Evolutionary conservation across 2,329 filamentous ascomycete genomes (phyloP).

Genomic region (Endothia cerciana): DNA sequence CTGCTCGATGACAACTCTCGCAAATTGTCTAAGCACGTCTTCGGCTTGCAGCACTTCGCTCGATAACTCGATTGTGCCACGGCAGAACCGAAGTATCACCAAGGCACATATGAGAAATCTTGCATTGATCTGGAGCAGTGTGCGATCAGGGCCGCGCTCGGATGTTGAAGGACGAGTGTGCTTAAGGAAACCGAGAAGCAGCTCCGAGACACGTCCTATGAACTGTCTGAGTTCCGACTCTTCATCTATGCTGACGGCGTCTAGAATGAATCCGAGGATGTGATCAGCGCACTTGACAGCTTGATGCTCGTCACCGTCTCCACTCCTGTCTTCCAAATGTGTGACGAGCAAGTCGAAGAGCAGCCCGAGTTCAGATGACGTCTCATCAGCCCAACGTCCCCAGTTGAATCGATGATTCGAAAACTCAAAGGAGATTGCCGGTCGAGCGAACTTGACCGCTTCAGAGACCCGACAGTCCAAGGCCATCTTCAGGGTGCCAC

Average conservation of each 20-base stretch:
- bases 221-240: slow-evolving; percentile 46
- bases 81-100: slow-evolving; percentile 49
- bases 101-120: slow-evolving; percentile 44
- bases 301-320: slow-evolving; percentile 24
- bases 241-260: slow-evolving; percentile 45
- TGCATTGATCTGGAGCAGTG: slow-evolving; percentile 42
- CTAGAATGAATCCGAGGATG: slow-evolving; percentile 51
- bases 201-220: slow-evolving; percentile 47
- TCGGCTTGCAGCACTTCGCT: slow-evolving; percentile 51
- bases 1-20: slow-evolving; percentile 42
- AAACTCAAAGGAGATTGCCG: slow-evolving; percentile 48
- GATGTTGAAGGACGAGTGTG: slow-evolving; percentile 8
- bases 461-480: slow-evolving; percentile 33
- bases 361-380: slow-evolving; percentile 65
- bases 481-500: slow-evolving; percentile 51
- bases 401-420: slow-evolving; percentile 56
- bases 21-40: slow-evolving; percentile 49
- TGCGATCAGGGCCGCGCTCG: slow-evolving; percentile 35
- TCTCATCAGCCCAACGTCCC: slow-evolving; percentile 59
- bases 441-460: slow-evolving; percentile 34
- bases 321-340: slow-evolving; percentile 39
- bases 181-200: slow-evolving; percentile 37
- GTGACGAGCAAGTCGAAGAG: slow-evolving; percentile 63
- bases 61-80: slow-evolving; percentile 37
- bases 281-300: slow-evolving; percentile 41